These are phyloP conservation scores for Cornus kousa DNA, from an alignment of 148 eudicot species.

Conservation along the genomic window DNA sequence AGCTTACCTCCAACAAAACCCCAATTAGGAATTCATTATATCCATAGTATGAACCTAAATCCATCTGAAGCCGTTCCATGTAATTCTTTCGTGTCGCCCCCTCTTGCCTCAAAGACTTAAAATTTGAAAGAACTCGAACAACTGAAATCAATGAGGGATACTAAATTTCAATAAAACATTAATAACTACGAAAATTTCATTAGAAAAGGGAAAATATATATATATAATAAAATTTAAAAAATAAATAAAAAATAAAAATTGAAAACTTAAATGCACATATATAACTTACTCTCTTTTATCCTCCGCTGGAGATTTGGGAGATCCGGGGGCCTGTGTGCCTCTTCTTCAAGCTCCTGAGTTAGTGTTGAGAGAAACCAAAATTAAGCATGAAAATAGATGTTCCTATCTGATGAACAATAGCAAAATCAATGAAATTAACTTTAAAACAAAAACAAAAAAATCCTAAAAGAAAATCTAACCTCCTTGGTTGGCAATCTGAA, in stretches of 20 bases:
- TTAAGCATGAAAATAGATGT: background rate
- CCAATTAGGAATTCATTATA: conserved; percentile 87
- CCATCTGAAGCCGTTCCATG: conserved; percentile 66
- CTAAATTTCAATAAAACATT: background rate
- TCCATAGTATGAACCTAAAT: conserved; percentile 79
- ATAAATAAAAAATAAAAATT: background rate
- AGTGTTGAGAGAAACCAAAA: background rate
- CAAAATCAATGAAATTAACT: background rate
- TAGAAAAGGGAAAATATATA: background rate
- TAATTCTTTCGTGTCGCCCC: conserved; percentile 69
- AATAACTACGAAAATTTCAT: background rate
- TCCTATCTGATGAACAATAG: background rate
- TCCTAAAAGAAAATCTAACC: conserved; percentile 29
- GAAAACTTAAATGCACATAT: background rate
- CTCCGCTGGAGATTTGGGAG: conserved; percentile 73
- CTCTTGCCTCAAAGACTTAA: conserved; percentile 63
- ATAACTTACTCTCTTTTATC: conserved; percentile 79
- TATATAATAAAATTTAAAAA: too few species aligned
- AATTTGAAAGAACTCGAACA: conserved; percentile 75
- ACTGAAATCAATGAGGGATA: conserved; percentile 29
- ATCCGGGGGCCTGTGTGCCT: conserved; percentile 81
- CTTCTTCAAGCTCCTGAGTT: conserved; percentile 74
- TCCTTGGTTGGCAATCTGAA: conserved; percentile 63
- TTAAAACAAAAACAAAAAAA: conserved; percentile 7
- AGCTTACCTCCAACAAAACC: conserved; percentile 65